These are phyloP conservation scores for Pseudocercospora eumusae DNA, from an alignment of 2,329 filamentous ascomycete genomes.

Conservation along the genomic window DNA sequence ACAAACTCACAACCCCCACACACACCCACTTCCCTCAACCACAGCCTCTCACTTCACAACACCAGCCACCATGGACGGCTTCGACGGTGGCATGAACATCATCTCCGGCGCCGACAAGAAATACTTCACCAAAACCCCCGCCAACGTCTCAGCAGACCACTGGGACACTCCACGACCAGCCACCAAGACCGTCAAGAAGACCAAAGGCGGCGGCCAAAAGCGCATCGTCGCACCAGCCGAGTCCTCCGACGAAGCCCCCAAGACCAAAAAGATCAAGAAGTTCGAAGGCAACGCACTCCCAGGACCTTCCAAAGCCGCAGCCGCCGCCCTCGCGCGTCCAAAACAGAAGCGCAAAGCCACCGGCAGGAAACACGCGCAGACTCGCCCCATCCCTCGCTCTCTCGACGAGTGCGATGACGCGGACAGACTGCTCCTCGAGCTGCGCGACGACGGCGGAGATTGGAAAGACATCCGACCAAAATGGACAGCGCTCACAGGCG, in stretches of 20 bases:
- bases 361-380: slow-evolving; percentile 15
- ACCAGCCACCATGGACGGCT: slow-evolving; percentile 1
- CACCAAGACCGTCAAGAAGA: background rate
- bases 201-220: slow-evolving; percentile 20
- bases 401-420: slow-evolving; percentile 35
- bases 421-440: slow-evolving; percentile 35
- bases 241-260: slow-evolving; percentile 3
- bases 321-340: background rate
- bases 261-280: slow-evolving; percentile 14
- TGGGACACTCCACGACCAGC: slow-evolving; percentile 15
- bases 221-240: slow-evolving; percentile 11
- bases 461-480: slow-evolving; percentile 35
- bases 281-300: background rate
- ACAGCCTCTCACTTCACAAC: background rate
- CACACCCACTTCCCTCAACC: background rate
- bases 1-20: background rate
- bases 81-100: slow-evolving; percentile 23
- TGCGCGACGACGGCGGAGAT: slow-evolving; percentile 32
- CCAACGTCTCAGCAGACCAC: slow-evolving; percentile 25
- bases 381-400: slow-evolving; percentile 26
- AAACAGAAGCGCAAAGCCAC: slow-evolving; percentile 18
- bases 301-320: background rate
- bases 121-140: slow-evolving; percentile 27
- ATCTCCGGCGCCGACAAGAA: slow-evolving; percentile 19
- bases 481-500: slow-evolving; percentile 39